Base-by-base conservation (phyloP, 768 basidiomycete genomes). In the Gautieria morchelliformis region DNA sequence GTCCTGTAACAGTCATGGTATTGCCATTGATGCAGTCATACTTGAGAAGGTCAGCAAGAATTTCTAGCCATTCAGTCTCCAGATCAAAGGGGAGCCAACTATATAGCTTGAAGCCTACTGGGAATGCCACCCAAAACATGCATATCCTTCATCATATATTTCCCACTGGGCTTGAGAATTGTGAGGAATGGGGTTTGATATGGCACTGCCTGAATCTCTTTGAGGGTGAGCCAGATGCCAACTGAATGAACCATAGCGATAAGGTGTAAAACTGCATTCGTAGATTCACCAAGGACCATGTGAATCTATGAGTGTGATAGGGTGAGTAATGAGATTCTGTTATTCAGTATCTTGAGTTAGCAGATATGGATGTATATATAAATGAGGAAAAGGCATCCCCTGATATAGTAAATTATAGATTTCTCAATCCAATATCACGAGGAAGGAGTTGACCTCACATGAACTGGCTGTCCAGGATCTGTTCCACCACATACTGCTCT, bases 111-210 rank as follows among this genome's bases (percentile, higher is more conserved):
- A 14, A 9, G 75, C 87, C 60, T 71, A 95, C 93, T 89, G 4
- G 96, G 95, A 63, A 94, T 93, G 57, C 95, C 96, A 55, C 96
- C 96, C 58, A 98, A 85, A 69, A 88, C 90, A 79, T 90, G 84
- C 9, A 99, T 83, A 66, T 98, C 90, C 71, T 94, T 93, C 93
- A 98, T 96, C 64, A 98, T 91, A 76, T 97, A 98, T 72, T 93
- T 93, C 37, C 96, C 96, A 61, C 90, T 93, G 1, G 96, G 96
- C 68, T 94, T 96, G 62, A 99, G 81, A 71, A 98, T 89, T 20
- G 95, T 93, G 61, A 98, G 77, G 80, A 97, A 95, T 10, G 96
- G 96, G 1, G 79, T 83, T 47, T 88, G 83, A 69, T 99, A 94
- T 6, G 93, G 94, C 53, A 98, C 91, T 55, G 70, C 74, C 70